Evolutionary conservation across 2,329 filamentous ascomycete species (phyloP), one percentile per base, ranked within the genome.

Genomic region (Sarocladium brachiariae): DNA sequence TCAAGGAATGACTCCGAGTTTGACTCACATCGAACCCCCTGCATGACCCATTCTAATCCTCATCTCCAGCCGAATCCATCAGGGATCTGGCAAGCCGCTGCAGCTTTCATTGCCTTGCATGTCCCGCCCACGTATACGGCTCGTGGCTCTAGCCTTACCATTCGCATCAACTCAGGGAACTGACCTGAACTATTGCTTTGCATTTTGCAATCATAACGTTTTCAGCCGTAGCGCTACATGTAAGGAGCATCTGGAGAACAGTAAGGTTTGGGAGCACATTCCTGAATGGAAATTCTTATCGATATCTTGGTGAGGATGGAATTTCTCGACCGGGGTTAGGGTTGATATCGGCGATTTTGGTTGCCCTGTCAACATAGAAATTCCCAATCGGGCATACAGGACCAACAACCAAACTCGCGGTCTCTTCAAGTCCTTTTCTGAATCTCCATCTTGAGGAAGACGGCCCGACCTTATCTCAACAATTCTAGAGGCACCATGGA

Each of bases 21-120:
- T 47, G 43, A 47, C 43, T 47, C 43, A 47, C 43, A 33, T 33
- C 21, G 3, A 23, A 5, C 27, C 43, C 43, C 43, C 43, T 47
- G 43, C 43, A 47, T 47, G 43, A 33, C 25, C 43, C 43, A 21
- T 5, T 25, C 43, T n/a, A 47, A 47, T 31, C 33, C 43, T 47
- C 43, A 47, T 47, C 43, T 47, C 27, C 43, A n/a, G 27, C 43
- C 43, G 9, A 33, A 13, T 10, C 21, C 14, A 27, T n/a, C 39
- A 45, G 39, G 43, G 43, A 47, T 33, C 43, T 33, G 43, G 18
- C n/a, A 18, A 41, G 37, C 37, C 37, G 43, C 43, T 47, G 43
- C 43, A 47, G 6, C 43, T 33, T 10, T 23, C 25, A 45, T 47
- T 47, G 43, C 25, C 43, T 45, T 47, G 43, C 43, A 47, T 43